Evolutionary conservation across 257 asterid genomes (phyloP).

Genomic region (Perilla frutescens): DNA sequence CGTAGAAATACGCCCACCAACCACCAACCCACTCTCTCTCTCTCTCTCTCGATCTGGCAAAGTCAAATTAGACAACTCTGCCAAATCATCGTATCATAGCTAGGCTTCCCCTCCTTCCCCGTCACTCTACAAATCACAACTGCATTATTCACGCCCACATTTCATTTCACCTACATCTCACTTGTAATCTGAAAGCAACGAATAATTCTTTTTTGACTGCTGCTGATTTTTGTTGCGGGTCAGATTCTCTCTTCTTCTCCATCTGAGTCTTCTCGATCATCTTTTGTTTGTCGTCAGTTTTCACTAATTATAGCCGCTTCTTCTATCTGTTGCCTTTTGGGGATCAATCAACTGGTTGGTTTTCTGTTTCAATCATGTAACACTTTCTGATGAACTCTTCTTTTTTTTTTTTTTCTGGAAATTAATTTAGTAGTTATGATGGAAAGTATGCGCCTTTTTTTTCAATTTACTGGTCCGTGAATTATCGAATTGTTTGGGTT

Average conservation of each 20-base stretch:
- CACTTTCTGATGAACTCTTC: constrained; percentile 1
- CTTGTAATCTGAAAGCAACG: neutral
- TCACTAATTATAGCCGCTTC: constrained; percentile 8
- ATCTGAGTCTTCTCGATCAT: constrained; percentile 5
- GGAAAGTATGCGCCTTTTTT: neutral
- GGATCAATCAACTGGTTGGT: constrained; percentile 1
- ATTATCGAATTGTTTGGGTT: constrained; percentile 1
- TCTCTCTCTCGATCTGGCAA: neutral
- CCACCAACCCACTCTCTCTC: constrained; percentile 26
- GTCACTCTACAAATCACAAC: constrained; percentile 5
- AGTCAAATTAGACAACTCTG: constrained; percentile 35
- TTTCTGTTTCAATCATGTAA: neutral
- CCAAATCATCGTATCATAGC: constrained; percentile 7
- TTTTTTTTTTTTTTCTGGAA: no score
- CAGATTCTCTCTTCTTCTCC: neutral
- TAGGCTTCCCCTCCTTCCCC: constrained; percentile 1
- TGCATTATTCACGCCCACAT: neutral
- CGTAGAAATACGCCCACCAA: constrained; percentile 5
- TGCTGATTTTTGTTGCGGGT: constrained; percentile 34
- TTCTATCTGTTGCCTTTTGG: constrained; percentile 26
- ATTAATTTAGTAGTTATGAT: constrained; percentile 21
- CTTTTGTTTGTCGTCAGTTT: neutral
- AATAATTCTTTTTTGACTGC: neutral
- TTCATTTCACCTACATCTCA: constrained; percentile 25
- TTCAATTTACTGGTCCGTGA: constrained; percentile 12